Base-by-base conservation (phyloP, 331 rosid species). In the Prunus yedoensis region DNA sequence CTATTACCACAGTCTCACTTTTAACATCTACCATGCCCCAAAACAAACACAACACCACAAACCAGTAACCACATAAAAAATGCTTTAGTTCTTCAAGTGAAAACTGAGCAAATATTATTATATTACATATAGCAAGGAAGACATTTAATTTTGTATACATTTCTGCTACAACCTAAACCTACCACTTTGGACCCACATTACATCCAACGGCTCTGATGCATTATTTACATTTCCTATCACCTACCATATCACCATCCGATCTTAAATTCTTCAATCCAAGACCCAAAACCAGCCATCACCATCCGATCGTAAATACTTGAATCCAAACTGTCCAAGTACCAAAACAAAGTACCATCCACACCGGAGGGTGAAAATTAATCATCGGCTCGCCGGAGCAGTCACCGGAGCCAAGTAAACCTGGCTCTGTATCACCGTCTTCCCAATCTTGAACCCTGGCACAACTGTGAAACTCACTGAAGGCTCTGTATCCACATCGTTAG, bases 391-490 rank as follows among this genome's bases (percentile, higher is more conserved):
- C 80, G 87, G 75, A 61, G 83, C 47, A 70, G 66, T 51, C 74
- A 68, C 79, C 86, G 91, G 88, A 78, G 88, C 77, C 84, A 89
- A 57, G 70, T 92, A 92, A 65, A 90, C 99, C 76, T 77, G 92
- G 81, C 99, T 87, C 85, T 92, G 99, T 8, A 90, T 77, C 77
- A 90, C 91, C 21, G 84, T 80, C 63, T 85, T 82, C 1, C 96
- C 99, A 17, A 95, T 88, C 78, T 74, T 89, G 74, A 95, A 90
- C 49, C 99, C 99, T 4, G 99, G 97, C 20, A 95, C 94, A 28
- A 92, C 99, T 45, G 97, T 95, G 72, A 95, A 92, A 46, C 82
- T 79, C 41, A 90, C 97, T 51, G 79, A 80, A 50, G 80, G 84
- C 73, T 78, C 81, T 32, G 49, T 59, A 3, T 69, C 83, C 28